phyloP scores from a whole-genome alignment of 2,329 filamentous ascomycete genomes.

The Fonsecaea nubica region DNA sequence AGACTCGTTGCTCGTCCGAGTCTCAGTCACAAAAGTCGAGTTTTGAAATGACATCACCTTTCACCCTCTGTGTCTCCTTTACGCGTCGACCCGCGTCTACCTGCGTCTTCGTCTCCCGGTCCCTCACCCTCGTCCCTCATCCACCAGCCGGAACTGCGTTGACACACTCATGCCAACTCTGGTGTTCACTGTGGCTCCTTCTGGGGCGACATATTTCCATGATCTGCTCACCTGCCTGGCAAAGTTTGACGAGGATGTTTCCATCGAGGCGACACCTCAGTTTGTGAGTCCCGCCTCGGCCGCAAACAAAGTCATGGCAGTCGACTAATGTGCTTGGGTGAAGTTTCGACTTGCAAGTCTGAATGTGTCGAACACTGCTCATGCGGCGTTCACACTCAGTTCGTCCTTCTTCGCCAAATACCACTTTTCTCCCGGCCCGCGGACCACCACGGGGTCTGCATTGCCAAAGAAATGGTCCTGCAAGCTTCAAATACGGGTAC shows the following conservation, averaged over 20 bases:
- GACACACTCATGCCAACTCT: conserved; percentile 46
- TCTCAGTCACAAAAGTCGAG: neutral
- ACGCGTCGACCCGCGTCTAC: conserved; percentile 11
- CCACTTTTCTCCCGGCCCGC: conserved; percentile 52
- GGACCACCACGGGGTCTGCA: conserved; percentile 19
- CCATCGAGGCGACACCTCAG: conserved; percentile 66
- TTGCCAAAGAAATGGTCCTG: conserved; percentile 37
- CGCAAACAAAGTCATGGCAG: neutral
- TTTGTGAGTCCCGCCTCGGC: conserved; percentile 51
- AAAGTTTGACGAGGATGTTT: conserved; percentile 69
- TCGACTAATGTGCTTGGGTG: conserved; percentile 15
- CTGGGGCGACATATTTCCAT: conserved; percentile 63
- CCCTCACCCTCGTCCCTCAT: neutral
- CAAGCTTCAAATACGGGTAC: conserved; percentile 39
- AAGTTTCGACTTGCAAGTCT: conserved; percentile 67
- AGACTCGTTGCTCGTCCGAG: neutral
- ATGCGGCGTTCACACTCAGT: conserved; percentile 65
- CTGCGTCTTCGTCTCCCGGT: neutral
- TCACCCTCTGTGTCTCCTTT: neutral
- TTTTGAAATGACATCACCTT: conserved; percentile 8
- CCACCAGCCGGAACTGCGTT: neutral
- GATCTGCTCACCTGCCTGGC: conserved; percentile 66
- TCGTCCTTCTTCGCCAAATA: conserved; percentile 65
- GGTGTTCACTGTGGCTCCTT: conserved; percentile 62
- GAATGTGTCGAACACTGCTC: conserved; percentile 69